Evolutionary conservation across 2,329 filamentous ascomycete species (phyloP).

Genomic region (Blumeriella jaapii): DNA sequence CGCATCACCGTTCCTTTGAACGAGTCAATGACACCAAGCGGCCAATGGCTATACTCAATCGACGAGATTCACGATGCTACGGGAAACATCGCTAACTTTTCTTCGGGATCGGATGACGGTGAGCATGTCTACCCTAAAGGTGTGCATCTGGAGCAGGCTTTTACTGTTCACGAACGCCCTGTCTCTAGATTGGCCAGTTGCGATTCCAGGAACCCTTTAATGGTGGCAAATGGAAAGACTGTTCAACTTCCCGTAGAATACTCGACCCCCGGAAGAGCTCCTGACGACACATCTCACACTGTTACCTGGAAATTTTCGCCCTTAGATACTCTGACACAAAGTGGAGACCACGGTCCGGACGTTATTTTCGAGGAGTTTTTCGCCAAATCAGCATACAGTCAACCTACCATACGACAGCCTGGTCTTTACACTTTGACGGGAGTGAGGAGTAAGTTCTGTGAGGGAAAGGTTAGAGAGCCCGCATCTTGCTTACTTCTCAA

Average conservation of each 20-base stretch:
- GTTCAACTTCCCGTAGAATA: constrained; percentile 62
- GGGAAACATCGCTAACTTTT: constrained; percentile 75
- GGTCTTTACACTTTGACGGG: constrained; percentile 80
- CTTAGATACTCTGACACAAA: constrained; percentile 54
- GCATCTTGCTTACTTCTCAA: constrained; percentile 89
- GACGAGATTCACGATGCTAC: constrained; percentile 87
- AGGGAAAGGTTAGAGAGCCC: constrained; percentile 83
- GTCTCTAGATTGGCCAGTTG: constrained; percentile 61
- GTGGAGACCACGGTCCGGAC: constrained; percentile 55
- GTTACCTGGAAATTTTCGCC: constrained; percentile 76
- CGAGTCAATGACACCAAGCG: constrained; percentile 71
- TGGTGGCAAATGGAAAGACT: constrained; percentile 64
- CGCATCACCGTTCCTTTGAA: constrained; percentile 74
- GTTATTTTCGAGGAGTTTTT: constrained; percentile 45
- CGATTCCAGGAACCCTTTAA: constrained; percentile 68
- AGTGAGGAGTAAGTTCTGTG: constrained; percentile 69
- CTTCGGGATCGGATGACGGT: constrained; percentile 52
- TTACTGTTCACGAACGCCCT: constrained; percentile 80
- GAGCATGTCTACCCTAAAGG: constrained; percentile 47
- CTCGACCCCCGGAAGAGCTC: constrained; percentile 45
- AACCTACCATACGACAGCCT: constrained; percentile 58
- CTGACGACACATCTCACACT: constrained; percentile 55
- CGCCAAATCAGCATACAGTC: constrained; percentile 50
- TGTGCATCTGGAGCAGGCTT: constrained; percentile 59
- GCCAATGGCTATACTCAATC: constrained; percentile 80